Evolutionary conservation across 805 yeast genomes (phyloP).

Genomic region (Yarrowia bubula): DNA sequence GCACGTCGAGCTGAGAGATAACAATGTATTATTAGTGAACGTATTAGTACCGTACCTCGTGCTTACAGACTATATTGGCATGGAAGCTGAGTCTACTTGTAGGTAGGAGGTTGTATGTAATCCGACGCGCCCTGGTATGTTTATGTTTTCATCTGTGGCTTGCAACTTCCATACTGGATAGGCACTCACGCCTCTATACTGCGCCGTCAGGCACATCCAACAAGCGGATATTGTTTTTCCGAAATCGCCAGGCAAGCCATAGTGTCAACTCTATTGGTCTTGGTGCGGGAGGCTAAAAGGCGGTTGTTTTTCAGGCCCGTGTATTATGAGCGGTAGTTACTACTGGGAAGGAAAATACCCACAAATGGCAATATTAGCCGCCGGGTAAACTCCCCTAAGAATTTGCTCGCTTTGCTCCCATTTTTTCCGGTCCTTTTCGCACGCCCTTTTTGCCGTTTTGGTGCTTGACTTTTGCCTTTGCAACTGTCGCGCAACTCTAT

Average conservation of each 20-base stretch:
- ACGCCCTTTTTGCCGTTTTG: neutral
- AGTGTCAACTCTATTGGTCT: neutral
- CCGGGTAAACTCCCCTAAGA: neutral
- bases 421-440: neutral
- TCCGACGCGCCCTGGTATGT: neutral
- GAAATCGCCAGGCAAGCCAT: neutral
- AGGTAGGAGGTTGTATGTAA: no score
- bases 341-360: no score
- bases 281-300: neutral
- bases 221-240: conserved; percentile 6
- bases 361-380: neutral
- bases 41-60: no score
- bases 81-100: no score
- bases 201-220: neutral
- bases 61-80: no score
- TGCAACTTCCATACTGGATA: neutral
- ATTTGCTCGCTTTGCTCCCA: conserved; percentile 8
- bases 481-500: conserved; percentile 11
- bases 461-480: neutral
- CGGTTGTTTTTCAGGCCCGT: neutral
- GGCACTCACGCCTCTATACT: neutral
- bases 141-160: neutral
- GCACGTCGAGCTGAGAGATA: neutral
- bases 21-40: neutral
- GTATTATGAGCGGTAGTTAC: no score